Percentiles rank a stretch among this genome's conserved stretches.
phyloP scores from a whole-genome alignment of 1,284 basidiomycete genomes.

The Leccinum pseudoinsigne region DNA sequence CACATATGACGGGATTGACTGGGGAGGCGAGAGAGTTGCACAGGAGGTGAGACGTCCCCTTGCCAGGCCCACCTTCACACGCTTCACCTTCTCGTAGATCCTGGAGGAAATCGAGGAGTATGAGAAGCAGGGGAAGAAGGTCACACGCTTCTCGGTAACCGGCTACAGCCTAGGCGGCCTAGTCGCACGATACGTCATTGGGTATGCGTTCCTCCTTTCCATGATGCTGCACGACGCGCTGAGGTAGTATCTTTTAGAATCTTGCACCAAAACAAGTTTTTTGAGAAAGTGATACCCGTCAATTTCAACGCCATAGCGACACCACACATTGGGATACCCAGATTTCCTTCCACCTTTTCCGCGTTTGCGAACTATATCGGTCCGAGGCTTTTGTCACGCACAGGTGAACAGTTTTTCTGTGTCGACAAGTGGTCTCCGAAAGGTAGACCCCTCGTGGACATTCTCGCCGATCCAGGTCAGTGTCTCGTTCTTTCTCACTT shows the following conservation, averaged over 20 bases:
- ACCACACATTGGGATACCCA: slow-evolving; percentile 72
- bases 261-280: slow-evolving; percentile 69
- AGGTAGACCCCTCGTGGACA: slow-evolving; percentile 72
- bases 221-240: background rate
- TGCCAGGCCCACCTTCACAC: background rate
- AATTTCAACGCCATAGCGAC: slow-evolving; percentile 86
- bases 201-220: slow-evolving; percentile 40
- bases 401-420: slow-evolving; percentile 81
- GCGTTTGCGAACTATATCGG: slow-evolving; percentile 60
- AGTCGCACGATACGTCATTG: slow-evolving; percentile 75
- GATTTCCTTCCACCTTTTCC: slow-evolving; percentile 63
- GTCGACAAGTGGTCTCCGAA: slow-evolving; percentile 72
- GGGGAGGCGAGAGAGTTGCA: slow-evolving; percentile 66
- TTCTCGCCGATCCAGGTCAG: slow-evolving; percentile 85
- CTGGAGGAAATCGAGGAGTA: slow-evolving; percentile 51
- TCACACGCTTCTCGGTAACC: slow-evolving; percentile 68
- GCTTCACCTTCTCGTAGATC: slow-evolving; percentile 41
- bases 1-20: slow-evolving; percentile 78
- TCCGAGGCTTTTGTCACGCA: slow-evolving; percentile 75
- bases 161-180: slow-evolving; percentile 86
- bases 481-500: background rate
- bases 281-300: slow-evolving; percentile 63
- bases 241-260: slow-evolving; percentile 40
- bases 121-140: slow-evolving; percentile 50
- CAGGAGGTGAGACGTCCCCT: slow-evolving; percentile 52